Base-by-base conservation (phyloP, 208 protist genomes). In the Acanthamoeba sp. region DNA sequence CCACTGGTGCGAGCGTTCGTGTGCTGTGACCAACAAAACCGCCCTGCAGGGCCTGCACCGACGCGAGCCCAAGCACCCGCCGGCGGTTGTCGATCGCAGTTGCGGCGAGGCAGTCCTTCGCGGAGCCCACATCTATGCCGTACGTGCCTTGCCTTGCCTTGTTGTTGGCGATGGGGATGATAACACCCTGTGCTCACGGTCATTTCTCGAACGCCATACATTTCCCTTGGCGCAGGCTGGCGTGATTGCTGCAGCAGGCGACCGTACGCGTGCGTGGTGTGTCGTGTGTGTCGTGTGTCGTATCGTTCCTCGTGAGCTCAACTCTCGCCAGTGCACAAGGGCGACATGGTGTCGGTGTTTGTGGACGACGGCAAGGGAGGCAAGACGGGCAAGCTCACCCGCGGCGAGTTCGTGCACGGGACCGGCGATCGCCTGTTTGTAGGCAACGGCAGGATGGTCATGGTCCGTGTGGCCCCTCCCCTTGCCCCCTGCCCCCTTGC, bases 21-120 rank as follows among this genome's bases (percentile, higher is more conserved):
- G n/a, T n/a, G n/a, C n/a, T n/a, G n/a, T n/a, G n/a, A n/a, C n/a
- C n/a, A n/a, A 71, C 62, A 34, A 2, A 20, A 1, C n/a, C 24
- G 57, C 1, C 57, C 27, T 0, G n/a, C 34, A 78, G 69, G 69
- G 69, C 10, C 69, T 32, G 0, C 69, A 78, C 69, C 10, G 10
- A 16, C 69, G 69, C 18, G 29, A 36, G 29, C 34, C 69, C 36
- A 20, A 22, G 69, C 22, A 78, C 29, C 89, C 91, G 29, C 42
- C 48, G 91, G 95, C 98, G 64, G 96, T 98, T 16, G 98, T 98
- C 24, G 97, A 98, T 91, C 84, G 76, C 12, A 91, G 96, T 34
- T 98, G 98, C 66, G 98, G 96, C 48, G 98, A 99, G 94, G 98
- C 98, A 42, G 97, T 99, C 42, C 95, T 99, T 45, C 97, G 98